Percentiles rank a stretch among this genome's conserved stretches.
phyloP scores from a whole-genome alignment of 2,329 filamentous ascomycete species.

The Fusarium sp. region DNA sequence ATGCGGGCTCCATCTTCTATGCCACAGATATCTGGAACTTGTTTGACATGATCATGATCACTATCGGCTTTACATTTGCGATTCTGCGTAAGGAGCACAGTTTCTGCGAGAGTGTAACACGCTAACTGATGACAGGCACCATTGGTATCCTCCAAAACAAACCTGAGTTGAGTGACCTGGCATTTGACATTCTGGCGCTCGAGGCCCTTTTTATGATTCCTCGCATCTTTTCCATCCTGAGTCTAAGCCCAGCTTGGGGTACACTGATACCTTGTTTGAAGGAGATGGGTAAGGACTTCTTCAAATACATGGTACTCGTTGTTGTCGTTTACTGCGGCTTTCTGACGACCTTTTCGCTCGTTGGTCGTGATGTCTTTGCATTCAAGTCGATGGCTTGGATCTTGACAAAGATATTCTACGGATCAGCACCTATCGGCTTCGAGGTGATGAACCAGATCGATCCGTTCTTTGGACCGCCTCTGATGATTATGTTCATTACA shows the following conservation, averaged over 20 bases:
- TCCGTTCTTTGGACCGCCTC: conserved; percentile 66
- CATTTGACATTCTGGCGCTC: conserved; percentile 89
- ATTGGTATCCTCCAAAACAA: conserved; percentile 61
- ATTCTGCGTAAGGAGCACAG: conserved; percentile 68
- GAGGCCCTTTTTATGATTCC: conserved; percentile 92
- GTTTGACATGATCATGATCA: conserved; percentile 79
- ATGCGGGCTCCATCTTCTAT: conserved; percentile 89
- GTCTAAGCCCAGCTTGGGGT: conserved; percentile 89
- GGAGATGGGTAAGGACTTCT: conserved; percentile 93
- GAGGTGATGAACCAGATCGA: conserved; percentile 72
- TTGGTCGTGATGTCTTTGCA: conserved; percentile 76
- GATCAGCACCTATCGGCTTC: conserved; percentile 79
- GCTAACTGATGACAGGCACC: conserved; percentile 46
- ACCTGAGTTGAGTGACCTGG: conserved; percentile 74
- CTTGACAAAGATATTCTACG: conserved; percentile 83
- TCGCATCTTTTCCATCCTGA: conserved; percentile 86
- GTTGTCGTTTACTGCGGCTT: conserved; percentile 88
- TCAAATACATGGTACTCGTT: conserved; percentile 85
- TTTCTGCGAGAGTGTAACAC: no score
- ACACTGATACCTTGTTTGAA: conserved; percentile 90
- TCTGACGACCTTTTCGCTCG: conserved; percentile 83
- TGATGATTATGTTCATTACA: conserved; percentile 79
- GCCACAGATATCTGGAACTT: conserved; percentile 84
- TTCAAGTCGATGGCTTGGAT: conserved; percentile 78
- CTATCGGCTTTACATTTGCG: conserved; percentile 77